Evolutionary conservation across 768 basidiomycete species (phyloP).

Genomic region (Dacryopinax primogenitus): DNA sequence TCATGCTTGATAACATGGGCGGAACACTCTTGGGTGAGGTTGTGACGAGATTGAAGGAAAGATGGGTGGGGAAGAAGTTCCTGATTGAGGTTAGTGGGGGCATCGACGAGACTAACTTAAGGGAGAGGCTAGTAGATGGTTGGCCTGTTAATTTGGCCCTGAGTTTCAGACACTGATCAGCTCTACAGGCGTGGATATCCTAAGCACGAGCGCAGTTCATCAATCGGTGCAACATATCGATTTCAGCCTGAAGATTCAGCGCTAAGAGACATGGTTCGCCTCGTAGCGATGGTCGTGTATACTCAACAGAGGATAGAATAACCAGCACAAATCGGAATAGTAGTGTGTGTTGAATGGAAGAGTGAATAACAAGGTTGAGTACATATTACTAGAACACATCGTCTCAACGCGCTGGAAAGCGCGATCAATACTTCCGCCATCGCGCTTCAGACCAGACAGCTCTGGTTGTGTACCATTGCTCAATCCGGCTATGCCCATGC

Average conservation of each 20-base stretch:
- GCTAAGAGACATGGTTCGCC: too few species aligned
- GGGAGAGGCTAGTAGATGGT: slow-evolving; percentile 73
- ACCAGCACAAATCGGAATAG: too few species aligned
- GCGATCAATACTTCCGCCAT: too few species aligned
- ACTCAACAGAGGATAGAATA: too few species aligned
- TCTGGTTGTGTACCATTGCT: too few species aligned
- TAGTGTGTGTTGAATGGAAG: too few species aligned
- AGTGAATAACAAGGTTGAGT: too few species aligned
- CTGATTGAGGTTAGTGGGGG: slow-evolving; percentile 89
- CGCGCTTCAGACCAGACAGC: too few species aligned
- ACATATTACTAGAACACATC: too few species aligned
- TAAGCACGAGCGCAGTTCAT: slow-evolving; percentile 82
- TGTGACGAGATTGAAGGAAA: slow-evolving; percentile 58
- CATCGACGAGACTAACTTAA: slow-evolving; percentile 78
- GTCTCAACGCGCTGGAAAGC: too few species aligned
- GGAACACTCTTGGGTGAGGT: slow-evolving; percentile 56
- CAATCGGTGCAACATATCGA: slow-evolving; percentile 91
- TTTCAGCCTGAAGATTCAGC: slow-evolving; percentile 90
- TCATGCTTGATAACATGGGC: slow-evolving; percentile 92
- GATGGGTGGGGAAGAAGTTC: slow-evolving; percentile 75
- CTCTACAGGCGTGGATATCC: slow-evolving; percentile 73
- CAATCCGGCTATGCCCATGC: too few species aligned
- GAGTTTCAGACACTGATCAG: neutral
- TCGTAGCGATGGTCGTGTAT: too few species aligned
- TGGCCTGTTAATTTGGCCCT: slow-evolving; percentile 18